phyloP scores from a whole-genome alignment of 495 filamentous ascomycete species.

The Daldinia vernicosa region DNA sequence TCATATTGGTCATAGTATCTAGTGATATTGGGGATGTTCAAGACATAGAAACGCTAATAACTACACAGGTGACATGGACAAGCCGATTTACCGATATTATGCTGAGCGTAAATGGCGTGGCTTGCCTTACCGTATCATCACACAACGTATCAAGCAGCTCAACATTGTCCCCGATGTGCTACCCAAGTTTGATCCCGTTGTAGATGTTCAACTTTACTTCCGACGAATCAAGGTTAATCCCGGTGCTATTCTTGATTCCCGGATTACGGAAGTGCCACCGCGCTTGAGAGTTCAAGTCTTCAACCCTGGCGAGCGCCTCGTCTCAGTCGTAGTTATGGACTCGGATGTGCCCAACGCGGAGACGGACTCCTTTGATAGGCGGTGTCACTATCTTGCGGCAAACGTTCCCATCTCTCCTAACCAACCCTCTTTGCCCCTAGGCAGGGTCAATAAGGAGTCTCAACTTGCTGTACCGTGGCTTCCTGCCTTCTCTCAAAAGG shows the following conservation, averaged over 20 bases:
- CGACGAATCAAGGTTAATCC: conserved; percentile 70
- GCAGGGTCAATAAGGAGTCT: conserved; percentile 57
- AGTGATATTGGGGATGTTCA: not conserved
- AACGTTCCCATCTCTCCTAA: conserved; percentile 65
- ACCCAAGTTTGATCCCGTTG: conserved; percentile 77
- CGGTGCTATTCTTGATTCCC: conserved; percentile 79
- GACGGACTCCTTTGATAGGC: conserved; percentile 78
- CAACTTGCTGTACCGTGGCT: conserved; percentile 83
- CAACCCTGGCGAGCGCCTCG: conserved; percentile 78
- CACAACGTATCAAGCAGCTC: conserved; percentile 90
- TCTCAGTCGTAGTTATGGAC: conserved; percentile 86
- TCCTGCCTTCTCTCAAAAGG: conserved; percentile 86
- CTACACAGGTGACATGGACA: conserved; percentile 84
- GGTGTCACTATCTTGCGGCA: conserved; percentile 84
- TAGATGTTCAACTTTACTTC: conserved; percentile 84
- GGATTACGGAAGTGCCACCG: conserved; percentile 71
- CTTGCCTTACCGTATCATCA: conserved; percentile 74
- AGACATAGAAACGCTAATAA: conserved; percentile 32
- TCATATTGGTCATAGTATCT: not conserved
- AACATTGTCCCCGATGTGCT: conserved; percentile 93
- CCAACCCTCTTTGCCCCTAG: conserved; percentile 58
- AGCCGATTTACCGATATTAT: conserved; percentile 93
- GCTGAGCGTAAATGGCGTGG: conserved; percentile 85
- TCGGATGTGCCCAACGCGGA: conserved; percentile 86
- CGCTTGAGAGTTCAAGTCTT: conserved; percentile 86